phyloP scores from a whole-genome alignment of 306 rosid genomes.

The Dryas alaskensis region DNA sequence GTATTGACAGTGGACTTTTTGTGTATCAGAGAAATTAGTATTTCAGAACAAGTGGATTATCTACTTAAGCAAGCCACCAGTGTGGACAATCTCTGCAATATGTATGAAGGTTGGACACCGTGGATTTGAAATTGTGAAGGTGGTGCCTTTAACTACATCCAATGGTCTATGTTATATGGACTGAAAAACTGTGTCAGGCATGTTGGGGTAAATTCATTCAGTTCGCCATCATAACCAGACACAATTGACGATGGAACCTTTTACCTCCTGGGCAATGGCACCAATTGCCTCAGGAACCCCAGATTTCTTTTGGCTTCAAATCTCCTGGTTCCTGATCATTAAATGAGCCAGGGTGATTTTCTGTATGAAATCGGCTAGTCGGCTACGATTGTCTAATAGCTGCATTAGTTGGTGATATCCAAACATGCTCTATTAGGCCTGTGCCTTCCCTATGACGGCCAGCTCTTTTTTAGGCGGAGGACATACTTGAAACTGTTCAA shows the following conservation, averaged over 20 bases:
- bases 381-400: neutral
- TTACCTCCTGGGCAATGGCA: constrained; percentile 12
- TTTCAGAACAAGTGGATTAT: constrained; percentile 86
- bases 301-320: constrained; percentile 13
- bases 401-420: neutral
- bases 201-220: constrained; percentile 10
- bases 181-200: constrained; percentile 22
- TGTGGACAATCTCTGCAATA: constrained; percentile 89
- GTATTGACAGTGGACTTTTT: constrained; percentile 20
- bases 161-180: constrained; percentile 13
- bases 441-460: neutral
- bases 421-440: neutral
- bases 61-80: constrained; percentile 92
- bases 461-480: neutral
- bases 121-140: constrained; percentile 72
- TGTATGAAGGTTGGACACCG: constrained; percentile 99
- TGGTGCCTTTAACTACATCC: constrained; percentile 20
- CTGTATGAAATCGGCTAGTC: neutral
- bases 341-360: constrained; percentile 5
- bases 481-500: no score
- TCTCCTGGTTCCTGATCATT: constrained; percentile 7
- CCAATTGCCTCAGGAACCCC: constrained; percentile 16
- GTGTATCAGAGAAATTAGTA: constrained; percentile 62
- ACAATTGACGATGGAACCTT: constrained; percentile 19
- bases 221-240: constrained; percentile 19